These are phyloP conservation scores for Lagenidium sp. DNA, from an alignment of 352 stramenopile genomes.

Conservation along the genomic window DNA sequence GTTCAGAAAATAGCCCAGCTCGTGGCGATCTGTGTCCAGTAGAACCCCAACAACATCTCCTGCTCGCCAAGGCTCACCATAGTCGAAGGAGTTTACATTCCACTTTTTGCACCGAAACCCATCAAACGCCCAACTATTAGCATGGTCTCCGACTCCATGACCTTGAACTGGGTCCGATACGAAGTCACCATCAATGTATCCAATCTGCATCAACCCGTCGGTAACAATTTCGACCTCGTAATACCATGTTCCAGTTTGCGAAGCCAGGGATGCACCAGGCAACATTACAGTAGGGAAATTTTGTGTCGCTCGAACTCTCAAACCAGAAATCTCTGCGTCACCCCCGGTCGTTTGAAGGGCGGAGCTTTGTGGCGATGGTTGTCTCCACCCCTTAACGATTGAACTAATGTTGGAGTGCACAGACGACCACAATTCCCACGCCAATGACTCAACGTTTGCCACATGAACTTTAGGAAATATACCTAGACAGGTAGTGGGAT, in stretches of 20 bases:
- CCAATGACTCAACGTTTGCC: slow-evolving; percentile 4
- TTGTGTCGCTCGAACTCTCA: slow-evolving; percentile 46
- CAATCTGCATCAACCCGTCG: slow-evolving; percentile 91
- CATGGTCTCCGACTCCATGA: slow-evolving; percentile 89
- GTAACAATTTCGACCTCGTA: slow-evolving; percentile 87
- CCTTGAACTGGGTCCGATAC: slow-evolving; percentile 69
- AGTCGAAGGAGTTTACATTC: slow-evolving; percentile 76
- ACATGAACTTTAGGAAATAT: slow-evolving; percentile 7
- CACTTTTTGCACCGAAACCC: slow-evolving; percentile 85
- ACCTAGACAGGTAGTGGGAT: no score
- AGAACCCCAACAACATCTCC: slow-evolving; percentile 84
- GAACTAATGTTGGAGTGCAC: not conserved
- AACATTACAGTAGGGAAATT: slow-evolving; percentile 79
- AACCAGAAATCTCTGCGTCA: slow-evolving; percentile 45
- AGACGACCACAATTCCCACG: not conserved
- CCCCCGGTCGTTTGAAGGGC: slow-evolving; percentile 51
- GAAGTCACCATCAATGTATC: slow-evolving; percentile 87
- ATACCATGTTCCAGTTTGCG: slow-evolving; percentile 73
- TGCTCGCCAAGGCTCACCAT: slow-evolving; percentile 70
- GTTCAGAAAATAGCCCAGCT: slow-evolving; percentile 90
- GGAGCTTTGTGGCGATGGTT: not conserved
- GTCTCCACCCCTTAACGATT: not conserved
- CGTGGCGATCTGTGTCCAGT: slow-evolving; percentile 75
- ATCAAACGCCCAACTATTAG: slow-evolving; percentile 89
- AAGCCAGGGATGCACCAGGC: slow-evolving; percentile 29